Conservation (phyloP, 306 rosid species). For the Calophaca sinica region DNA sequence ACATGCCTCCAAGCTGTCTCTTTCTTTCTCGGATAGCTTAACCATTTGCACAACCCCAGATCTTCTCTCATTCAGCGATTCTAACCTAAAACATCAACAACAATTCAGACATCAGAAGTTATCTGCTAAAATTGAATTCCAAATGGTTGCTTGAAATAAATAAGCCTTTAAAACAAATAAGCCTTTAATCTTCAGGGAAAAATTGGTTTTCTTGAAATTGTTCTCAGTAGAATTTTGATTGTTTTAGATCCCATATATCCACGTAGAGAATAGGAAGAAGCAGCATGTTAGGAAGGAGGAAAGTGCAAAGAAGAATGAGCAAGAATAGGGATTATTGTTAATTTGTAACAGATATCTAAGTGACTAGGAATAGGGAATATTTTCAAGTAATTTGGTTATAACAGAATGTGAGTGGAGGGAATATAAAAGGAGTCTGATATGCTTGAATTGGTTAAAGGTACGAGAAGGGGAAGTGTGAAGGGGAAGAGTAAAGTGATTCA, state of each 20-base stretch:
- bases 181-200: neutral
- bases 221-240: neutral
- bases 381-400: neutral
- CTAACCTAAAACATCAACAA: slow-evolving; percentile 70
- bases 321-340: neutral
- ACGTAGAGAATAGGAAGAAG: neutral
- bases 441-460: neutral
- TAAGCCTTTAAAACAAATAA: neutral
- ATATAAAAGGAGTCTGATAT: neutral
- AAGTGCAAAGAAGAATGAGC: no score
- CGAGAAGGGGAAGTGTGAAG: neutral
- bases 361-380: neutral
- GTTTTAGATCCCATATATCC: neutral
- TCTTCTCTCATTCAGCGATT: slow-evolving; percentile 84
- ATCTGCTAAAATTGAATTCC: slow-evolving; percentile 7
- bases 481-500: neutral
- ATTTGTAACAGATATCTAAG: neutral
- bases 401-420: neutral
- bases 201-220: neutral
- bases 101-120: slow-evolving; percentile 32
- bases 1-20: slow-evolving; percentile 88
- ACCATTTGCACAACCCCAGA: slow-evolving; percentile 98
- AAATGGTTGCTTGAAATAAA: neutral
- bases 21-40: slow-evolving; percentile 96
- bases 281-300: neutral